phyloP scores from a whole-genome alignment of 805 yeast genomes.

The Wickerhamiella sergipiensis region DNA sequence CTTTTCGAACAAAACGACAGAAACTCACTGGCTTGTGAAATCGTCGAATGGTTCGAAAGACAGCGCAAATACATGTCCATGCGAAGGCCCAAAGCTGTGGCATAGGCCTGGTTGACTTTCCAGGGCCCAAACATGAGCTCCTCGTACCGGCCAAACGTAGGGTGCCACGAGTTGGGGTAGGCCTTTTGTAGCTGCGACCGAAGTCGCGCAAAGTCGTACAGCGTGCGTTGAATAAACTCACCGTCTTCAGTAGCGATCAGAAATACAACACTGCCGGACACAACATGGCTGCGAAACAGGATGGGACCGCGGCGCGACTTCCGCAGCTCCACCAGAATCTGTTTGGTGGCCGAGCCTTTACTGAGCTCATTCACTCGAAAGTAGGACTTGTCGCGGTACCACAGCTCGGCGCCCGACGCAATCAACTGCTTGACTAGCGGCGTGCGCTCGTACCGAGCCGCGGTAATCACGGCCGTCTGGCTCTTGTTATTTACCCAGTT shows the following conservation, averaged over 20 bases:
- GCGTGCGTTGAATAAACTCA: conserved; percentile 20
- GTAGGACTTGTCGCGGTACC: conserved; percentile 20
- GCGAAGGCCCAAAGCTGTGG: background rate
- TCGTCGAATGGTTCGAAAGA: conserved; percentile 28
- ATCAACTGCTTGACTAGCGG: conserved; percentile 44
- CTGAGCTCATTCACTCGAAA: conserved; percentile 7
- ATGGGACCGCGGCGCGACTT: background rate
- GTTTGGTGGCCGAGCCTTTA: conserved; percentile 16
- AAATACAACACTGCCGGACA: background rate
- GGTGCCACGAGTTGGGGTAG: conserved; percentile 27
- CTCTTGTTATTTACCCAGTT: conserved; percentile 47
- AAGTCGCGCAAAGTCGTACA: conserved; percentile 23
- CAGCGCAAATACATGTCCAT: conserved; percentile 29
- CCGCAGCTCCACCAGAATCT: conserved; percentile 12
- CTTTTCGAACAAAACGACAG: conserved; percentile 28
- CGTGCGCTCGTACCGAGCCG: conserved; percentile 51
- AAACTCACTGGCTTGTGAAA: conserved; percentile 27
- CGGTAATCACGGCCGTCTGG: conserved; percentile 58
- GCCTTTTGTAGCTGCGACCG: conserved; percentile 24
- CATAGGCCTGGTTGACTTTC: conserved; percentile 16
- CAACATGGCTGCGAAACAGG: conserved; percentile 1
- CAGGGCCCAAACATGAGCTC: conserved; percentile 21
- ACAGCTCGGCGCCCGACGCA: conserved; percentile 36
- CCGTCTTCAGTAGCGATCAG: conserved; percentile 7
- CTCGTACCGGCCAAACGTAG: conserved; percentile 20